These are phyloP conservation scores for Daldinia vernicosa DNA, from an alignment of 495 filamentous ascomycete species.

Conservation along the genomic window DNA sequence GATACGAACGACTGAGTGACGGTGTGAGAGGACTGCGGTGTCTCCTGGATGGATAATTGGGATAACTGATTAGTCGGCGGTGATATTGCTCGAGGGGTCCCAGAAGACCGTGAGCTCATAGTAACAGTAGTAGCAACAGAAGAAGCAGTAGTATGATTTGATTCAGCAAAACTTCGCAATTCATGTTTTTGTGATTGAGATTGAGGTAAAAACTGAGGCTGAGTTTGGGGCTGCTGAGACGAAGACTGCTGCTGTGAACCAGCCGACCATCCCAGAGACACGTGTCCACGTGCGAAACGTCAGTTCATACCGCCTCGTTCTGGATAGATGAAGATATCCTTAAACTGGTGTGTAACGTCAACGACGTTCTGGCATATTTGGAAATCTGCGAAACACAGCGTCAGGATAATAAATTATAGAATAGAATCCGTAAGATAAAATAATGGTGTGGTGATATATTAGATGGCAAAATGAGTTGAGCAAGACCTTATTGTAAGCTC, in stretches of 20 bases:
- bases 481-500: not conserved
- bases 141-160: constrained; percentile 19
- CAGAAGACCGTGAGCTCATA: constrained; percentile 20
- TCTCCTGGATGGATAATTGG: constrained; percentile 33
- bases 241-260: constrained; percentile 37
- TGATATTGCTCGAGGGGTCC: constrained; percentile 8
- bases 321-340: constrained; percentile 64
- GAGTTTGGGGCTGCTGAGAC: constrained; percentile 32
- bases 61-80: constrained; percentile 32
- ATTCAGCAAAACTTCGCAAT: constrained; percentile 24
- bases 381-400: constrained; percentile 67
- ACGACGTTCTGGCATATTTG: constrained; percentile 82
- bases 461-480: not conserved
- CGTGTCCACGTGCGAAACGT: constrained; percentile 45
- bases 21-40: constrained; percentile 24
- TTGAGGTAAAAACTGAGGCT: constrained; percentile 22
- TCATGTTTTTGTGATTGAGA: constrained; percentile 24
- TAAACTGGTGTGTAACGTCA: constrained; percentile 86
- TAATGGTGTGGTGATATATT: no score
- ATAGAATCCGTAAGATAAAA: not conserved
- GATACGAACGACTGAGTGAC: constrained; percentile 8
- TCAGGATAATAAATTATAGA: not conserved
- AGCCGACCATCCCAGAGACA: constrained; percentile 48
- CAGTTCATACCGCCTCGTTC: constrained; percentile 44
- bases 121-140: constrained; percentile 13